These are phyloP conservation scores for Cymbidium sinense DNA, from an alignment of 106 monocot genomes.

Conservation along the genomic window DNA sequence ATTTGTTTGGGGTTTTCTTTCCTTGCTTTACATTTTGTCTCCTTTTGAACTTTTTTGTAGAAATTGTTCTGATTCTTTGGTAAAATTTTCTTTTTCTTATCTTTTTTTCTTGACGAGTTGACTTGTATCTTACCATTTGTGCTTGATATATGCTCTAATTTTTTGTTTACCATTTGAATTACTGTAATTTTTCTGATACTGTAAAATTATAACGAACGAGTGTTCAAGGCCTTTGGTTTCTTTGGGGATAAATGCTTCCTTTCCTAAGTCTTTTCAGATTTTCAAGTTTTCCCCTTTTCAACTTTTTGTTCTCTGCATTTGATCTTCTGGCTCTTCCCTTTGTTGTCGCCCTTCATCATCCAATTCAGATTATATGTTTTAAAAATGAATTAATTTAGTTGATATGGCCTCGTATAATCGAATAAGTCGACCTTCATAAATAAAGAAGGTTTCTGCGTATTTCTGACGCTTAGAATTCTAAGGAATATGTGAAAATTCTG, in stretches of 20 bases:
- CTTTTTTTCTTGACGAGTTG: too few relatives aligned
- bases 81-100: too few relatives aligned
- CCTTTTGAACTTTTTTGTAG: too few relatives aligned
- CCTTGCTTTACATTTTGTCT: too few relatives aligned
- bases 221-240: background rate
- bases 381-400: background rate
- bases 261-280: background rate
- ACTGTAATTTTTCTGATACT: background rate
- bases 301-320: background rate
- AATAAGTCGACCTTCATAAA: background rate
- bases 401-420: background rate
- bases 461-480: background rate
- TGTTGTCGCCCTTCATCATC: background rate
- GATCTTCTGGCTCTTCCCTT: too few relatives aligned
- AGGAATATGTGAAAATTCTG: too few relatives aligned
- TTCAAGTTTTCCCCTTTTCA: background rate
- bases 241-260: background rate
- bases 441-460: background rate
- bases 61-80: too few relatives aligned
- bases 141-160: too few relatives aligned
- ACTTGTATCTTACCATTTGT: too few relatives aligned
- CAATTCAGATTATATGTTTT: background rate
- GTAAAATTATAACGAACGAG: background rate
- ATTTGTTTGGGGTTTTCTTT: background rate
- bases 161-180: background rate